These are phyloP conservation scores for Globisporangium nunn DNA, from an alignment of 352 stramenopile genomes.

Conservation along the genomic window DNA sequence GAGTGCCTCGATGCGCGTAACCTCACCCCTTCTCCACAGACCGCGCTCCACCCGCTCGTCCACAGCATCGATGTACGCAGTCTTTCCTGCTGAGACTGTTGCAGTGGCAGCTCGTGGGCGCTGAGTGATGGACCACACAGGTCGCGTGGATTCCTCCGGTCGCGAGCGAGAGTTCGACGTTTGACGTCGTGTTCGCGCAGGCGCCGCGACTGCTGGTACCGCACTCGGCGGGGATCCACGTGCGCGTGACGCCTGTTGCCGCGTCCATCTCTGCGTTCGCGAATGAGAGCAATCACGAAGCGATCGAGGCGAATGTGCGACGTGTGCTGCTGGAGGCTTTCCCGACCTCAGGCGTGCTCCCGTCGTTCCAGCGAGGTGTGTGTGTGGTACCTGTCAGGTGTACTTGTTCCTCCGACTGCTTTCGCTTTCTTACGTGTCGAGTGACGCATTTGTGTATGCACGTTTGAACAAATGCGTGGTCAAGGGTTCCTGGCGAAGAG, in stretches of 20 bases:
- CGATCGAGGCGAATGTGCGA: constrained; percentile 30
- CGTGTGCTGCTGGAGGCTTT: constrained; percentile 18
- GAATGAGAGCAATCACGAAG: constrained; percentile 15
- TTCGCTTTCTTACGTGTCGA: too few species aligned
- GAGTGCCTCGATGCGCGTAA: not conserved
- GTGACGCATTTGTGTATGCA: not conserved
- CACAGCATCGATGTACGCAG: constrained; percentile 28
- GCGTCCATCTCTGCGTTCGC: constrained; percentile 5
- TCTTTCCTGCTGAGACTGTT: not conserved
- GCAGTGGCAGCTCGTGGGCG: not conserved
- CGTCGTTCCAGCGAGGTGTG: constrained; percentile 14
- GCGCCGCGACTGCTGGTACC: constrained; percentile 17
- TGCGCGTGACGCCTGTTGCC: constrained; percentile 9
- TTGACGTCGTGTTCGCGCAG: constrained; percentile 22
- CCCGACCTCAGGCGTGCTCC: constrained; percentile 8
- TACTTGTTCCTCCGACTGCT: not conserved
- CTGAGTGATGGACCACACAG: constrained; percentile 10
- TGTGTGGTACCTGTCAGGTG: too few species aligned
- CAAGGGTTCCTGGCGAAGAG: constrained; percentile 37
- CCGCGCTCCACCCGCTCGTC: constrained; percentile 23
- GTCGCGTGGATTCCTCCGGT: constrained; percentile 24
- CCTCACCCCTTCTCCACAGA: not conserved
- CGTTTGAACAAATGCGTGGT: too few species aligned
- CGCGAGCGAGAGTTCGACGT: constrained; percentile 24
- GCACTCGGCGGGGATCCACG: constrained; percentile 28